phyloP scores from a whole-genome alignment of 1,284 basidiomycete genomes.

The Golubevia pallescens region DNA sequence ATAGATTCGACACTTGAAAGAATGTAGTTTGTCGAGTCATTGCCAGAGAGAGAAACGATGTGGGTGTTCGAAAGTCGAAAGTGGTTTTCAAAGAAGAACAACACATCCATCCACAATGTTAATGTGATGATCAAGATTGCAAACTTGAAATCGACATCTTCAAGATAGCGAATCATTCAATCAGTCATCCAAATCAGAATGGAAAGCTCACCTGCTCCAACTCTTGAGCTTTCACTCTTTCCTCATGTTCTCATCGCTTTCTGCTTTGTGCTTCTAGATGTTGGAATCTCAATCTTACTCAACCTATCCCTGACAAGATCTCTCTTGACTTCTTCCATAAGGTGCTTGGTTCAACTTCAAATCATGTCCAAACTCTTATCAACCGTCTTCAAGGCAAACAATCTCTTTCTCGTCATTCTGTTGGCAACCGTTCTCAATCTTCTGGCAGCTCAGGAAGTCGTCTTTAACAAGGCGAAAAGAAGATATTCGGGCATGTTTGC shows the following conservation, averaged over 20 bases:
- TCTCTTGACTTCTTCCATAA: background rate
- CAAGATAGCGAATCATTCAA: no score
- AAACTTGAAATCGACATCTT: no score
- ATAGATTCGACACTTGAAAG: background rate
- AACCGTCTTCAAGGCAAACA: slow-evolving; percentile 3
- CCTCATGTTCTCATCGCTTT: background rate
- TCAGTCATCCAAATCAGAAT: no score
- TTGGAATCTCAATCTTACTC: background rate
- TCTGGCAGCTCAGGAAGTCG: background rate
- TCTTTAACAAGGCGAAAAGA: slow-evolving; percentile 6
- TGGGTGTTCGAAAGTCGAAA: background rate
- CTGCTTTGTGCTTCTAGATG: background rate
- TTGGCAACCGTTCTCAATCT: background rate
- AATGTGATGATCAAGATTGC: no score
- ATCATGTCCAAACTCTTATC: background rate
- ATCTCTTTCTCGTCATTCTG: background rate
- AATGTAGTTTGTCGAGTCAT: background rate
- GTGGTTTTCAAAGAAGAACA: background rate
- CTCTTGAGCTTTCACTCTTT: no score
- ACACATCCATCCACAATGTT: no score
- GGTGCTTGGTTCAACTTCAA: slow-evolving; percentile 2
- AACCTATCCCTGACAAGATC: background rate
- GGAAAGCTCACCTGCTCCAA: no score
- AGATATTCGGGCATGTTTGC: slow-evolving; percentile 1
- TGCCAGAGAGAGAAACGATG: background rate